These are phyloP conservation scores for Pythium oligandrum DNA, from an alignment of 352 stramenopile species.

Conservation along the genomic window DNA sequence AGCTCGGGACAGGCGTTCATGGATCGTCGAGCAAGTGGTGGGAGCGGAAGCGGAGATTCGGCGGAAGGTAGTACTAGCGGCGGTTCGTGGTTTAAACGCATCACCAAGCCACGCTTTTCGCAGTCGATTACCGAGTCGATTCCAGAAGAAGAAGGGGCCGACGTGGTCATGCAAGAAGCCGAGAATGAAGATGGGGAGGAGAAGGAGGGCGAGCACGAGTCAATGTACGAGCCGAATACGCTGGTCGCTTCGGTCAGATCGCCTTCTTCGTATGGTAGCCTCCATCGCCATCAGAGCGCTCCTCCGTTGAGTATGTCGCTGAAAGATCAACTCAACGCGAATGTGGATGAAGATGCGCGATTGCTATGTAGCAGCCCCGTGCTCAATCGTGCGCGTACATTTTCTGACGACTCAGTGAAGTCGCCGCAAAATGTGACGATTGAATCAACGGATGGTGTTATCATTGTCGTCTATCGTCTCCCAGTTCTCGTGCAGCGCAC, in stretches of 20 bases:
- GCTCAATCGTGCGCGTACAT: conserved; percentile 34
- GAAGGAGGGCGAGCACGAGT: conserved; percentile 4
- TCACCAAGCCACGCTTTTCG: conserved; percentile 15
- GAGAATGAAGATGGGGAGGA: conserved; percentile 17
- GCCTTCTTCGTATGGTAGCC: neutral
- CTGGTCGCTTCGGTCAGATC: neutral
- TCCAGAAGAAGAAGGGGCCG: conserved; percentile 34
- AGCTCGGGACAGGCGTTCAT: conserved; percentile 83
- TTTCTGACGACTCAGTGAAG: conserved; percentile 57
- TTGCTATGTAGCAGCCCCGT: conserved; percentile 35
- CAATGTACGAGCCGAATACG: neutral
- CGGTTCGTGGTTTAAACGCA: conserved; percentile 12
- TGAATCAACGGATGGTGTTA: conserved; percentile 92
- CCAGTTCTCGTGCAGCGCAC: conserved; percentile 89
- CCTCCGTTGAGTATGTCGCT: conserved; percentile 1
- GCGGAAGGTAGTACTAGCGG: neutral
- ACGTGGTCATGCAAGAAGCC: conserved; percentile 25
- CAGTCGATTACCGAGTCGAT: conserved; percentile 44
- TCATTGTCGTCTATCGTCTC: conserved; percentile 96
- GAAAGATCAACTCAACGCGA: neutral
- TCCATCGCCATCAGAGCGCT: conserved; percentile 22
- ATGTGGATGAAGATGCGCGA: conserved; percentile 14
- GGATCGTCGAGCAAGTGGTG: conserved; percentile 50
- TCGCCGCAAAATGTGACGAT: conserved; percentile 84
- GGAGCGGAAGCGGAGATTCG: conserved; percentile 23